Evolutionary conservation across 2,329 filamentous ascomycete species (phyloP).

Genomic region (Colletotrichum navitas): DNA sequence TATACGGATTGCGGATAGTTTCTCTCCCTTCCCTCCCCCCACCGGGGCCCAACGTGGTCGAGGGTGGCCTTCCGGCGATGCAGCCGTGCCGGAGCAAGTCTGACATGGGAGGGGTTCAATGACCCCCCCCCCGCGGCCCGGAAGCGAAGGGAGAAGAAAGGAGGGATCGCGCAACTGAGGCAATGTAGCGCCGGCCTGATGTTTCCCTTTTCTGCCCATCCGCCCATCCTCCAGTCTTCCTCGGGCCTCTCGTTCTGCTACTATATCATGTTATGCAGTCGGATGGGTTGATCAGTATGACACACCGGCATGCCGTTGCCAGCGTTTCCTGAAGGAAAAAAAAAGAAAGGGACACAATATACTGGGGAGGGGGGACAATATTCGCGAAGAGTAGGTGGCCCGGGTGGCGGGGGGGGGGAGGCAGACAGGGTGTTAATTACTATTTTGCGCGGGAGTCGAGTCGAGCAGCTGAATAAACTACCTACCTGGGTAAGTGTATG

Average conservation of each 20-base stretch:
- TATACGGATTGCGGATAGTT: background rate
- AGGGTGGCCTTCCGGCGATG: background rate
- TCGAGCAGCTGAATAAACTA: background rate
- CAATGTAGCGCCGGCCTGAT: background rate
- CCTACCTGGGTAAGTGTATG: too few relatives aligned
- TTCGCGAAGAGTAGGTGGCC: conserved; percentile 2
- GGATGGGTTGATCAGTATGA: background rate
- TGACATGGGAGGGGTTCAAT: background rate
- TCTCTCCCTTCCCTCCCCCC: background rate
- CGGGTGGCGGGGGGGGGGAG: background rate
- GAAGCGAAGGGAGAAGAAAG: conserved; percentile 7
- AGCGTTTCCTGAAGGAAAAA: background rate
- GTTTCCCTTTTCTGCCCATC: background rate
- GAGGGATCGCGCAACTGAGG: conserved; percentile 1
- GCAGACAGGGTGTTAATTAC: too few relatives aligned
- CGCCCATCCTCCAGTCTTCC: background rate
- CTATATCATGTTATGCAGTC: background rate
- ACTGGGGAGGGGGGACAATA: background rate
- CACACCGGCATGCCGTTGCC: conserved; percentile 2
- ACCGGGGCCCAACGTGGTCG: background rate
- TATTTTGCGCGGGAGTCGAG: background rate
- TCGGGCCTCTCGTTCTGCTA: background rate
- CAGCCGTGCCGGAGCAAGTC: background rate
- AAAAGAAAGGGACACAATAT: background rate
- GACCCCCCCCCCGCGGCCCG: background rate